Conservation (phyloP, 352 stramenopile genomes). For the Phytopythium cucurbitacearum region DNA sequence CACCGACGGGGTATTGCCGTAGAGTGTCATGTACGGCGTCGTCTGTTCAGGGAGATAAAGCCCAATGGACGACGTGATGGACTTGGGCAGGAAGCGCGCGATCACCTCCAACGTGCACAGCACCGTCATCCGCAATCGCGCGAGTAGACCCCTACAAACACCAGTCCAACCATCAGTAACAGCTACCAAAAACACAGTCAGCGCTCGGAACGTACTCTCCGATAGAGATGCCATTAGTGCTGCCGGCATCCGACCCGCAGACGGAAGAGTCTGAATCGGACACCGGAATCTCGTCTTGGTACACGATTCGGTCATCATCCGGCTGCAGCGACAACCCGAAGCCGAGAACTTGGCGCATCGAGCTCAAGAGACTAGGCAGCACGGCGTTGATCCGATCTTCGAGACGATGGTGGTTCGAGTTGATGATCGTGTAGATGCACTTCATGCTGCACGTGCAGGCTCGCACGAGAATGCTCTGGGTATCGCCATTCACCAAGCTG, state of each 20-base stretch:
- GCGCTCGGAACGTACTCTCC: conserved; percentile 43
- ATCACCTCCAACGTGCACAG: conserved; percentile 70
- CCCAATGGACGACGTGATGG: conserved; percentile 73
- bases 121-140: conserved; percentile 69
- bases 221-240: conserved; percentile 14
- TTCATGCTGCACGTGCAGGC: conserved; percentile 85
- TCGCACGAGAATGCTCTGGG: conserved; percentile 78
- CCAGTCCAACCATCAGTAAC: neutral
- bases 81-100: conserved; percentile 55
- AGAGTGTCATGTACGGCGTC: conserved; percentile 81
- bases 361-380: conserved; percentile 61
- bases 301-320: conserved; percentile 50
- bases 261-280: conserved; percentile 74
- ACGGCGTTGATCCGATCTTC: conserved; percentile 49
- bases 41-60: conserved; percentile 81
- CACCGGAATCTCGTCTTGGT: conserved; percentile 48
- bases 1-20: conserved; percentile 66
- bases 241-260: conserved; percentile 50
- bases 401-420: conserved; percentile 56
- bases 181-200: neutral
- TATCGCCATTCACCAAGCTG: conserved; percentile 54
- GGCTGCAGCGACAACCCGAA: conserved; percentile 52
- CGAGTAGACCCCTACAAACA: conserved; percentile 48
- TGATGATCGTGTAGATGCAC: conserved; percentile 82
- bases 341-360: conserved; percentile 78